A percentile compares a stretch with the other conserved stretches of the same genome.
phyloP scores from a whole-genome alignment of 192 early-diverging fungal genomes.

The Thamnidium elegans region DNA sequence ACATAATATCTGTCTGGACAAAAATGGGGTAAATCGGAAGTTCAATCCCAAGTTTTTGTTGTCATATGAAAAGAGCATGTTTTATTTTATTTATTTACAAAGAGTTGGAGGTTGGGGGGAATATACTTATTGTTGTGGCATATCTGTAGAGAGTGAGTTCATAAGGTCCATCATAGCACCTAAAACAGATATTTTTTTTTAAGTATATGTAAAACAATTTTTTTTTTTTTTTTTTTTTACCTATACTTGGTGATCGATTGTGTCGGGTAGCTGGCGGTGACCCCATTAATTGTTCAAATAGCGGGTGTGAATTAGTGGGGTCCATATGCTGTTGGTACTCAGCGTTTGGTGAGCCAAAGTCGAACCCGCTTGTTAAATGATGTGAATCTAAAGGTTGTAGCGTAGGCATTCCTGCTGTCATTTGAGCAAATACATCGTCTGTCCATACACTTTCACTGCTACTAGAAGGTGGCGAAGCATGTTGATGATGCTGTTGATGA shows the following conservation, averaged over 20 bases:
- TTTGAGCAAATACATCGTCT: slow-evolving; percentile 25
- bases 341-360: slow-evolving; percentile 1
- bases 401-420: slow-evolving; percentile 21
- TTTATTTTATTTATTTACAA: not conserved
- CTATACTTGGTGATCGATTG: slow-evolving; percentile 5
- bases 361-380: slow-evolving; percentile 11
- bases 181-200: slow-evolving; percentile 2
- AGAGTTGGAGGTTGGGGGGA: not conserved
- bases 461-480: not conserved
- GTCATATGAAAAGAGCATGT: not conserved
- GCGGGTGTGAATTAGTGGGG: not conserved
- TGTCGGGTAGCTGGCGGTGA: slow-evolving; percentile 1
- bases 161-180: slow-evolving; percentile 26
- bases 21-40: not conserved
- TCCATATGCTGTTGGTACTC: not conserved
- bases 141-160: slow-evolving; percentile 15
- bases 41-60: not conserved
- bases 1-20: too few relatives aligned
- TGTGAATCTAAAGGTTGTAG: slow-evolving; percentile 16
- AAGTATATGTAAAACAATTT: too few relatives aligned
- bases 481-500: not conserved
- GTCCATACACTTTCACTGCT: slow-evolving; percentile 12
- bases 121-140: slow-evolving; percentile 5
- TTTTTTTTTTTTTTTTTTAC: not conserved
- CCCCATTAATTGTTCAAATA: slow-evolving; percentile 18